Percentiles rank a stretch among this genome's conserved stretches.
These are phyloP conservation scores for Fusarium illudens DNA, from an alignment of 2,329 filamentous ascomycete species.

Conservation along the genomic window DNA sequence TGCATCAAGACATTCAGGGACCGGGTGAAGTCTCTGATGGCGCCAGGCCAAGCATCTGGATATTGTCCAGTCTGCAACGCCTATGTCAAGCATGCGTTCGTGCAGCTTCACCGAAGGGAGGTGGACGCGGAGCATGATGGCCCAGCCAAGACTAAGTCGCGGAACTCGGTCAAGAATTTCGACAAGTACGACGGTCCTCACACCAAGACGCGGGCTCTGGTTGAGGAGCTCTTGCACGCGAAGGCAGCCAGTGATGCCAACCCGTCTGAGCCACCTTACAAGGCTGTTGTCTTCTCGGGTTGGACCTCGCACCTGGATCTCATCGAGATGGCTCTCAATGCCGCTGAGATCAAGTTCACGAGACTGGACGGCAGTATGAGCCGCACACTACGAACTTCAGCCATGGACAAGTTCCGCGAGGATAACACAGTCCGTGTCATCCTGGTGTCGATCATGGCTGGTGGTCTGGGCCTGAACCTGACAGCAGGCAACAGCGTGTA, in stretches of 20 bases:
- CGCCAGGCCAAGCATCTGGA: slow-evolving; percentile 53
- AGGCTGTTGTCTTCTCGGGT: slow-evolving; percentile 94
- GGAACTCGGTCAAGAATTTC: slow-evolving; percentile 61
- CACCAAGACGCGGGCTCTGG: slow-evolving; percentile 86
- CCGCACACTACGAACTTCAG: slow-evolving; percentile 74
- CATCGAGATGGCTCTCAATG: slow-evolving; percentile 81
- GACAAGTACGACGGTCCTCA: slow-evolving; percentile 84
- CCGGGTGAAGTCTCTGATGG: slow-evolving; percentile 54
- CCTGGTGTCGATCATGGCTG: slow-evolving; percentile 90
- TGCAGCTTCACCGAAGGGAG: slow-evolving; percentile 72
- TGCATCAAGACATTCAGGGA: slow-evolving; percentile 72
- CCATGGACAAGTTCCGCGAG: slow-evolving; percentile 80
- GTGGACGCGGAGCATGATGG: slow-evolving; percentile 66
- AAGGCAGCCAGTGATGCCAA: slow-evolving; percentile 68
- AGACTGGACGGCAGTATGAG: slow-evolving; percentile 94
- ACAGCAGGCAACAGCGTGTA: slow-evolving; percentile 88
- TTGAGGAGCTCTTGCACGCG: slow-evolving; percentile 75
- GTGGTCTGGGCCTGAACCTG: slow-evolving; percentile 89
- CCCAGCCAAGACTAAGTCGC: slow-evolving; percentile 50
- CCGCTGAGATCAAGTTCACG: slow-evolving; percentile 71
- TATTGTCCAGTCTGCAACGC: slow-evolving; percentile 75
- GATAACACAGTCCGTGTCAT: slow-evolving; percentile 79
- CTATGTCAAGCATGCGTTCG: slow-evolving; percentile 69
- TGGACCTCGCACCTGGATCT: slow-evolving; percentile 96
- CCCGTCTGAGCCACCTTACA: slow-evolving; percentile 77